Conservation (phyloP, 495 filamentous ascomycete genomes). For the Penicillium robsamsonii region DNA sequence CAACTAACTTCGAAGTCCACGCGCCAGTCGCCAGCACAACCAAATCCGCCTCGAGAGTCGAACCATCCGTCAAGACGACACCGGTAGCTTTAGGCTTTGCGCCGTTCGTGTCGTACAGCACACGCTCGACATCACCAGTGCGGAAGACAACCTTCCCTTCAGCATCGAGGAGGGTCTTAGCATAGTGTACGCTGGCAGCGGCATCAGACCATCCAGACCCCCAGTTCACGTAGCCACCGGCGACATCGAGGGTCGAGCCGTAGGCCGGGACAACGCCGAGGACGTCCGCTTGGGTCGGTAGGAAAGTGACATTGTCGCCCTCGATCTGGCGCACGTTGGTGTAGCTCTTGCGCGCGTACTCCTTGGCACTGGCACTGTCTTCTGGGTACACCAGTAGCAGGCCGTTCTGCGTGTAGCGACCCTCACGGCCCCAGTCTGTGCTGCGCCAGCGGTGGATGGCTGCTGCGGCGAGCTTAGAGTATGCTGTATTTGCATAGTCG, state of each 20-base stretch:
- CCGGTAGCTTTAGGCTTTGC: slow-evolving; percentile 43
- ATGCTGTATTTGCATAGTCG: slow-evolving; percentile 74
- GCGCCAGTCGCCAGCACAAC: slow-evolving; percentile 81
- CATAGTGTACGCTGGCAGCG: slow-evolving; percentile 64
- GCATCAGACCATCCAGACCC: slow-evolving; percentile 84
- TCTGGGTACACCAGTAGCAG: slow-evolving; percentile 64
- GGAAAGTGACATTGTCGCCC: slow-evolving; percentile 49
- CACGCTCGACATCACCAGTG: slow-evolving; percentile 56
- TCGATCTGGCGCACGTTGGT: slow-evolving; percentile 55
- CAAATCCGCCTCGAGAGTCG: slow-evolving; percentile 62
- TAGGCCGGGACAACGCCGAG: slow-evolving; percentile 42
- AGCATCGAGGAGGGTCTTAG: slow-evolving; percentile 60
- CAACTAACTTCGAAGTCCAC: slow-evolving; percentile 74
- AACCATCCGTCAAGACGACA: slow-evolving; percentile 54
- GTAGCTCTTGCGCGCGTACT: slow-evolving; percentile 66
- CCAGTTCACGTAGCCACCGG: slow-evolving; percentile 79
- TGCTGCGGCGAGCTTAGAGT: slow-evolving; percentile 63
- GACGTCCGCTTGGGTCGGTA: slow-evolving; percentile 44
- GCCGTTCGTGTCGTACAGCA: slow-evolving; percentile 42
- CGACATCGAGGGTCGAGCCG: slow-evolving; percentile 46
- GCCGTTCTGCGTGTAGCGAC: slow-evolving; percentile 74
- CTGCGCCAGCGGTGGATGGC: slow-evolving; percentile 73
- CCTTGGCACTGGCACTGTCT: slow-evolving; percentile 47
- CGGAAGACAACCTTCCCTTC: slow-evolving; percentile 62
- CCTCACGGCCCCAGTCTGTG: slow-evolving; percentile 58